Conservation (phyloP, 2,329 filamentous ascomycete species). For the Tolypocladium sp. region DNA sequence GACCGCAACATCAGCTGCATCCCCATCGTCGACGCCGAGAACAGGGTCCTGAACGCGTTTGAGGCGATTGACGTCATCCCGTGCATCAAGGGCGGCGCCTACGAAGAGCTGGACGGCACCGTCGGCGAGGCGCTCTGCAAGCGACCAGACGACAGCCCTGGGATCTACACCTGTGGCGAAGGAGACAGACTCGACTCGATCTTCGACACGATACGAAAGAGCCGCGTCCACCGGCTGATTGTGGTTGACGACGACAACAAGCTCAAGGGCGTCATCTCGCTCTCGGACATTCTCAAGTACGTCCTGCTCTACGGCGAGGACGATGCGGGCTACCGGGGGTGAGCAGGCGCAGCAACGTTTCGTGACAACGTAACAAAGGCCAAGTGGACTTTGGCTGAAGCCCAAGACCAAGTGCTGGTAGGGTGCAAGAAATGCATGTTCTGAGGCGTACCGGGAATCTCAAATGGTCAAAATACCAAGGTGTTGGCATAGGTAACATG, state of each 20-base stretch:
- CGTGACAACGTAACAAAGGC: not conserved
- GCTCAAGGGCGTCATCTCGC: constrained; percentile 79
- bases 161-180: constrained; percentile 91
- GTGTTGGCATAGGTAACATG: not conserved
- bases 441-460: constrained; percentile 1
- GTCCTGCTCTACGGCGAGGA: constrained; percentile 75
- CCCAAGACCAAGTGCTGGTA: constrained; percentile 1
- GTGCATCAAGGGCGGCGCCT: constrained; percentile 85
- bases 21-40: constrained; percentile 75
- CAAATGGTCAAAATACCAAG: not conserved
- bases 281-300: constrained; percentile 95
- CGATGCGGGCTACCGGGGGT: constrained; percentile 20
- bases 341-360: not conserved
- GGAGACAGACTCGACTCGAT: constrained; percentile 91
- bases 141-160: constrained; percentile 82
- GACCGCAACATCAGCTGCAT: constrained; percentile 90
- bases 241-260: constrained; percentile 85
- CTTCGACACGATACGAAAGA: constrained; percentile 93
- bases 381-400: not conserved
- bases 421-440: not conserved
- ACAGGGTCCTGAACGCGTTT: constrained; percentile 84
- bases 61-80: constrained; percentile 96
- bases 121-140: constrained; percentile 86
- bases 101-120: constrained; percentile 78
- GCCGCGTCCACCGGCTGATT: constrained; percentile 83